Conservation (phyloP, 2,329 filamentous ascomycete genomes). For the Furcasterigmium sp. region DNA sequence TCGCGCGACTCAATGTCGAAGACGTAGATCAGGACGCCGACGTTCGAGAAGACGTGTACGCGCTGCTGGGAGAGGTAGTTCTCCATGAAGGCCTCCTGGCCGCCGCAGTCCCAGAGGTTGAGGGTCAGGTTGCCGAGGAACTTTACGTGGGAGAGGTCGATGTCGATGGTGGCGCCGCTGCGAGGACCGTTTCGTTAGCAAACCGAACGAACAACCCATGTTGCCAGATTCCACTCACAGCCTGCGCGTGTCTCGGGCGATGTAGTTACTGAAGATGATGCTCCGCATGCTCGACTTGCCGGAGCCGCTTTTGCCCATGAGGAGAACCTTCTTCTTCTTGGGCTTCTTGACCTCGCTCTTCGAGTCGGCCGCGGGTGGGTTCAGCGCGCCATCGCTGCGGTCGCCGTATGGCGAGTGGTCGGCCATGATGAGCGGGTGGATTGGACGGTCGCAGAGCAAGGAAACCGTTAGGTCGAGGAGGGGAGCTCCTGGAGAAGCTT, state of each 20-base stretch:
- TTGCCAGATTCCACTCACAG: slow-evolving; percentile 41
- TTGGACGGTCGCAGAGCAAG: neutral
- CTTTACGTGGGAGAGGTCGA: slow-evolving; percentile 97
- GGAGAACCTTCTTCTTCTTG: slow-evolving; percentile 81
- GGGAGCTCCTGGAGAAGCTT: too few species aligned
- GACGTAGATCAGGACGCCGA: slow-evolving; percentile 96
- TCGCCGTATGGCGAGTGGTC: slow-evolving; percentile 1
- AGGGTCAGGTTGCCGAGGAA: slow-evolving; percentile 97
- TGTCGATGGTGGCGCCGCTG: slow-evolving; percentile 90
- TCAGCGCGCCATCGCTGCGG: slow-evolving; percentile 1
- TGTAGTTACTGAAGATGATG: slow-evolving; percentile 99
- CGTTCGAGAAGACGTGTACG: slow-evolving; percentile 92
- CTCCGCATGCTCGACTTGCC: slow-evolving; percentile 98
- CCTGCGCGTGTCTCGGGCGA: slow-evolving; percentile 88
- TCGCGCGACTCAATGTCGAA: slow-evolving; percentile 98
- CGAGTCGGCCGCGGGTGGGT: neutral
- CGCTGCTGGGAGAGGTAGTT: slow-evolving; percentile 96
- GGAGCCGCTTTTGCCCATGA: slow-evolving; percentile 95
- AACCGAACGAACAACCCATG: neutral
- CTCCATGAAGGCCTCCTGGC: slow-evolving; percentile 97
- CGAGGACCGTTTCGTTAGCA: neutral
- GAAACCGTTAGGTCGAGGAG: too few species aligned
- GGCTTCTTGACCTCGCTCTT: slow-evolving; percentile 54
- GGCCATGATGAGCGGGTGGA: slow-evolving; percentile 4
- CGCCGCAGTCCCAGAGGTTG: slow-evolving; percentile 98